Conservation (phyloP, 1,139 yeast genomes). For the Lodderomyces orthopsilosis region DNA sequence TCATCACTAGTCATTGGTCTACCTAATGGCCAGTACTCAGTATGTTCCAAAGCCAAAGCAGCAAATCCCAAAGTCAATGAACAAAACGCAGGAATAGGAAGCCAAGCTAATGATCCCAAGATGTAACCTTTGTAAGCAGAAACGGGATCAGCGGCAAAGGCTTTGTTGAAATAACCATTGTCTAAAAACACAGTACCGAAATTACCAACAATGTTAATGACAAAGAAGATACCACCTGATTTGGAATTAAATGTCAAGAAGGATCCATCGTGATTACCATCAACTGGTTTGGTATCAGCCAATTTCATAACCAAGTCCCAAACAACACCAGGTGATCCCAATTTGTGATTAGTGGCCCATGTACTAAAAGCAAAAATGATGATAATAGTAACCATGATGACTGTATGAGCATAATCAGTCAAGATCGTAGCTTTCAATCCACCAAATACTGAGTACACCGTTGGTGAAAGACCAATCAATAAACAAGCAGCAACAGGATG, state of each 20-base stretch:
- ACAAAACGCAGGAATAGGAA: slow-evolving; percentile 79
- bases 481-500: slow-evolving; percentile 77
- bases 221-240: slow-evolving; percentile 78
- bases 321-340: slow-evolving; percentile 81
- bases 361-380: slow-evolving; percentile 62
- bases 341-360: slow-evolving; percentile 54
- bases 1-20: slow-evolving; percentile 60
- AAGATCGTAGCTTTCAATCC: slow-evolving; percentile 89
- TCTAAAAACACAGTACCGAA: slow-evolving; percentile 88
- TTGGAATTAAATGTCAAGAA: slow-evolving; percentile 77
- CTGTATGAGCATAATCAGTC: slow-evolving; percentile 82
- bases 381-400: slow-evolving; percentile 57
- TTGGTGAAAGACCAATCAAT: slow-evolving; percentile 78
- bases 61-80: slow-evolving; percentile 86
- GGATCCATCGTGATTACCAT: slow-evolving; percentile 75
- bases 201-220: slow-evolving; percentile 80
- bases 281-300: slow-evolving; percentile 57
- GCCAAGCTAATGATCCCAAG: slow-evolving; percentile 90
- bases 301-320: slow-evolving; percentile 66
- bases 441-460: slow-evolving; percentile 79
- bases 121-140: slow-evolving; percentile 89
- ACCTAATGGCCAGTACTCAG: slow-evolving; percentile 77
- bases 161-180: slow-evolving; percentile 88
- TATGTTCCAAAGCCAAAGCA: slow-evolving; percentile 65
- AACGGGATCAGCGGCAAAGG: slow-evolving; percentile 81